Base-by-base conservation (phyloP, 2,329 filamentous ascomycete genomes). In the Aspergillus thermomutatus region DNA sequence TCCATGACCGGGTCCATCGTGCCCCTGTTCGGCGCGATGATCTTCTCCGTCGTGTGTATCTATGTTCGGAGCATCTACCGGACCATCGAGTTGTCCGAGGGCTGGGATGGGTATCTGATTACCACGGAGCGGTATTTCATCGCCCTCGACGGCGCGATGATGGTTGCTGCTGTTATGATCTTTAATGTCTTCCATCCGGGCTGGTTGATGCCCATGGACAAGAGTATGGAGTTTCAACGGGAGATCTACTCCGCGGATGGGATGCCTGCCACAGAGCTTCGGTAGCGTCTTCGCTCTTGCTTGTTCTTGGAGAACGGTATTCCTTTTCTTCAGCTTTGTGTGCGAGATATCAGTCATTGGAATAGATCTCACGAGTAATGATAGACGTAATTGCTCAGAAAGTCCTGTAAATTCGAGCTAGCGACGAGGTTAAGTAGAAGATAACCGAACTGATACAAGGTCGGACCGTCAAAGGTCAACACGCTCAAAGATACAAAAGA, bases 51-150 rank as follows among this genome's bases (percentile, higher is more conserved):
- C 3, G 7, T 74, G 4, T 74, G 75, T 57, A 78, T 82, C 56
- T 80, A 80, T 56, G 69, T 77, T 11, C 72, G 80, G 48, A 79
- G 75, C 56, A 76, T 82, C 40, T 83, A 82, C 61, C 76, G 80
- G 51, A 78, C 79, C 1, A 73, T 82, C 43, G 80, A 82, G 62
- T 68, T 83, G 52, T 68, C 74, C 19, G 71, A 82, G 63, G 80
- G 80, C 0, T 82, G 80, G 80, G 56, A 61, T 5, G 80, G 80
- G 0, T 79, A 78, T 46, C 64, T 82, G 49, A 82, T 82, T 54
- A 79, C 77, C n/a, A 77, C 77, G 4, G 75, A 83, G 63, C 64
- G 65, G 9, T 82, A 76, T 56, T 82, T 83, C 57, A 74, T 82
- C 57, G 78, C 71, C 4, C 69, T 83, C 2, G 80, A 83, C 59